phyloP scores from a whole-genome alignment of 2,329 filamentous ascomycete species.

The Epichloe glyceriae region DNA sequence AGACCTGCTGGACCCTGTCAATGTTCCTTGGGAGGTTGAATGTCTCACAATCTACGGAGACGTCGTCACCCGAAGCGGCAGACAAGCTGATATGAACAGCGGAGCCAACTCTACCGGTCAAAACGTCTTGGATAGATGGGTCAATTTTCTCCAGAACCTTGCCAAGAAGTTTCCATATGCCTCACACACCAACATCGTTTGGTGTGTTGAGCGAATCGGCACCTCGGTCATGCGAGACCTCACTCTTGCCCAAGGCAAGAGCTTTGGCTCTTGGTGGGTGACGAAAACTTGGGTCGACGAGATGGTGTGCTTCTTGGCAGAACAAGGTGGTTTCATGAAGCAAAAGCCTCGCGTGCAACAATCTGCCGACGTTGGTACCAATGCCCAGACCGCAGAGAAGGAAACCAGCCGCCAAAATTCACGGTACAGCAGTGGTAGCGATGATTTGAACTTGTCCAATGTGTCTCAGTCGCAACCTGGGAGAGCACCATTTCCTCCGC shows the following conservation, averaged over 20 bases:
- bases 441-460: conserved; percentile 32
- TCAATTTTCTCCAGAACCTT: conserved; percentile 55
- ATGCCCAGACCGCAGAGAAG: conserved; percentile 22
- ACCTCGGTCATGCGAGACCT: conserved; percentile 71
- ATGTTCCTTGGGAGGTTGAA: conserved; percentile 52
- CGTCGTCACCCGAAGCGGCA: conserved; percentile 33
- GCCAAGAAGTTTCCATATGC: conserved; percentile 62
- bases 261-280: conserved; percentile 88
- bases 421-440: conserved; percentile 32
- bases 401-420: conserved; percentile 22
- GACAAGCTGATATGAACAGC: conserved; percentile 18
- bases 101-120: conserved; percentile 29
- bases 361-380: conserved; percentile 15
- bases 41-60: conserved; percentile 48
- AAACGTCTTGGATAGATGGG: conserved; percentile 68
- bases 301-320: conserved; percentile 81
- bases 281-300: conserved; percentile 94
- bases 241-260: conserved; percentile 63
- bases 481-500: conserved; percentile 37
- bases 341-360: conserved; percentile 29
- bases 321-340: conserved; percentile 78
- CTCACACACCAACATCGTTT: conserved; percentile 58
- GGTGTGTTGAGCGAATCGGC: conserved; percentile 62
- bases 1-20: conserved; percentile 54
- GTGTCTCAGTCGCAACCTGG: conserved; percentile 34